A percentile compares a stretch with the other conserved stretches of the same genome.
Conservation (phyloP, 805 yeast genomes). For the Alloascoidea africana region DNA sequence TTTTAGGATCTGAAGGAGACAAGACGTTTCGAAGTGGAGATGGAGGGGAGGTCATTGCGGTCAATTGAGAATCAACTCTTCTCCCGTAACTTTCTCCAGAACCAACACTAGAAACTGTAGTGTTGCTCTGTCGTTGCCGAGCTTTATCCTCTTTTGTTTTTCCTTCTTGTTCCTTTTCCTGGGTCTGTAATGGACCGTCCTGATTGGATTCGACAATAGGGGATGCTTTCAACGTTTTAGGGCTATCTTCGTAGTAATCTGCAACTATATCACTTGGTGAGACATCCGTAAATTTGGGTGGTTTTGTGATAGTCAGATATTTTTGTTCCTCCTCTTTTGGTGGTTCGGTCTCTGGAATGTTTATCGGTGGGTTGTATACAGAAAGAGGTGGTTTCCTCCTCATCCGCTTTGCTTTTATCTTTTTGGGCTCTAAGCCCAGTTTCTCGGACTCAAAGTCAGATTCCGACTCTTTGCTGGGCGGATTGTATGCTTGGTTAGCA, state of each 20-base stretch:
- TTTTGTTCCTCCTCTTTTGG: not conserved
- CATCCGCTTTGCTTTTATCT: not conserved
- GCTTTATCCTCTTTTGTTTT: too few relatives aligned
- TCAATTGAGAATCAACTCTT: too few relatives aligned
- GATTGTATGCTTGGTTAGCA: not conserved
- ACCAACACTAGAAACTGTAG: too few relatives aligned
- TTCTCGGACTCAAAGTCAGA: too few relatives aligned
- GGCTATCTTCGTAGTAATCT: not conserved
- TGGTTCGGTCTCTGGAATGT: not conserved
- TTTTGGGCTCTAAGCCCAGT: not conserved
- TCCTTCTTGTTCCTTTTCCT: too few relatives aligned
- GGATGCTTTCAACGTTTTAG: not conserved
- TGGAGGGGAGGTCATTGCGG: too few relatives aligned
- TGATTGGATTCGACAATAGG: not conserved
- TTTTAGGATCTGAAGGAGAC: not conserved
- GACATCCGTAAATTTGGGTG: too few relatives aligned
- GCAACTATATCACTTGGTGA: not conserved
- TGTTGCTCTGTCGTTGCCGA: too few relatives aligned
- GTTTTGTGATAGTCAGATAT: not conserved
- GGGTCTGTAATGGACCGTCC: too few relatives aligned
- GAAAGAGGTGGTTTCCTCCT: not conserved
- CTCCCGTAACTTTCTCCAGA: too few relatives aligned
- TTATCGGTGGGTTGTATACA: not conserved
- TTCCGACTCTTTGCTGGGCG: too few relatives aligned
- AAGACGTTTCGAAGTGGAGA: too few relatives aligned